Base-by-base conservation (phyloP, 2,329 filamentous ascomycete genomes). In the Colletotrichum siamense region DNA sequence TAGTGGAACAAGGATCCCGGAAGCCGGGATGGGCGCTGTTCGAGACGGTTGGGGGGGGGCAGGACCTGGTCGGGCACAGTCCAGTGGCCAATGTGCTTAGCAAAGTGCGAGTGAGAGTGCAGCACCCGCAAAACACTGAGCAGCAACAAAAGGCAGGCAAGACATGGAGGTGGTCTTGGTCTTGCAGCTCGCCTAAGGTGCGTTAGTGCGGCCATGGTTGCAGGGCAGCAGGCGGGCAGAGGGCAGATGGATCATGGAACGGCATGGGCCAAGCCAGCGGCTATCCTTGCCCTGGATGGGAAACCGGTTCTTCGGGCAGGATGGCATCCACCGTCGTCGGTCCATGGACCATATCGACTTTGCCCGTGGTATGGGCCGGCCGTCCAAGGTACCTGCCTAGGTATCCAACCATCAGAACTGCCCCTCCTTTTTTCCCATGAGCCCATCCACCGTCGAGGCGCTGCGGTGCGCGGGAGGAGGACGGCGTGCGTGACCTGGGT, bases 301-400 rank as follows among this genome's bases (percentile, higher is more conserved):
- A 76, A 76, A 76, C 74, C 74, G 74, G 74, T 76, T 76, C 70
- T 62, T 74, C 67, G 74, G 74, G 49, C 74, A 26, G 36, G 39
- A 55, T 74, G 73, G 63, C 69, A 71, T 61, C 69, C 59, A 69
- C 72, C 72, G 69, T 64, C 62, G 71, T 44, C 52, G 55, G 57
- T 69, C 52, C 52, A 34, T 36, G 28, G 30, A 30, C 18, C 66
- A 55, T 39, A 57, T 64, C 62, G 32, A 64, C 62, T 15, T 39
- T 7, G 62, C 12, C 10, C 62, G 18, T 39, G 36, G 36, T 39
- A 39, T 39, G 32, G 32, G n/a, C 28, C 32, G 32, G n/a, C 28
- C 32, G 62, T 39, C 18, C 61, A 59, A 28, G 36, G 36, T 18
- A 39, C 36, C 36, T 39, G 36, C 16, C 36, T 39, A 39, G 36